Conservation (phyloP, 495 filamentous ascomycete genomes). For the Friedmanniomyces simplex region DNA sequence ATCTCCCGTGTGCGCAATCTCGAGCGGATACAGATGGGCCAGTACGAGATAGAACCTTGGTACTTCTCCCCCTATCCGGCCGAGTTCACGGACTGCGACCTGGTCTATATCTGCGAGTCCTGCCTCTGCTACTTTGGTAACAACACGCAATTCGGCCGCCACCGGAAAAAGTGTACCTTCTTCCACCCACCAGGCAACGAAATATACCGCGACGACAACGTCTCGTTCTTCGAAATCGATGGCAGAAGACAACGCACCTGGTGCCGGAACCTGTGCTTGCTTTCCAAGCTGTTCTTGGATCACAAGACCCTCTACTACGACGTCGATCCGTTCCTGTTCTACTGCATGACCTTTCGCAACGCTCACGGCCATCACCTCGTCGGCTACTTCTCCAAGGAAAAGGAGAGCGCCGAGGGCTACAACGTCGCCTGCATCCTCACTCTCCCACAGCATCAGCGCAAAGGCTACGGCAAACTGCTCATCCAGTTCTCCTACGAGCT, state of each 20-base stretch:
- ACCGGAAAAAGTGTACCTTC: conserved; percentile 82
- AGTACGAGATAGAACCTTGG: conserved; percentile 88
- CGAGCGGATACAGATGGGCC: conserved; percentile 83
- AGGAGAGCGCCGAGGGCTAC: conserved; percentile 90
- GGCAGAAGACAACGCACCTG: conserved; percentile 89
- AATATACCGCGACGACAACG: conserved; percentile 89
- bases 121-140: conserved; percentile 85
- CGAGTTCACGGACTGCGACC: conserved; percentile 70
- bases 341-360: conserved; percentile 87
- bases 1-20: conserved; percentile 94
- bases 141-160: conserved; percentile 65
- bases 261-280: conserved; percentile 91
- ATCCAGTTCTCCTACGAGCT: conserved; percentile 98
- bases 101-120: conserved; percentile 95
- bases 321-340: conserved; percentile 96
- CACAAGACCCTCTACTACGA: conserved; percentile 99
- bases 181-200: conserved; percentile 94
- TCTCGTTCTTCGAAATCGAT: conserved; percentile 97
- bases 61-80: conserved; percentile 97
- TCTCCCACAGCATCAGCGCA: conserved; percentile 87
- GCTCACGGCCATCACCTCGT: conserved; percentile 85
- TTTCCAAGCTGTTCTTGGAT: conserved; percentile 93
- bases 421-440: conserved; percentile 97
- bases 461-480: conserved; percentile 81
- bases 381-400: conserved; percentile 97